Percentiles rank a stretch among this genome's conserved stretches.
Conservation (phyloP, 108 stramenopile species). For the Cylindrotheca fusiformis region DNA sequence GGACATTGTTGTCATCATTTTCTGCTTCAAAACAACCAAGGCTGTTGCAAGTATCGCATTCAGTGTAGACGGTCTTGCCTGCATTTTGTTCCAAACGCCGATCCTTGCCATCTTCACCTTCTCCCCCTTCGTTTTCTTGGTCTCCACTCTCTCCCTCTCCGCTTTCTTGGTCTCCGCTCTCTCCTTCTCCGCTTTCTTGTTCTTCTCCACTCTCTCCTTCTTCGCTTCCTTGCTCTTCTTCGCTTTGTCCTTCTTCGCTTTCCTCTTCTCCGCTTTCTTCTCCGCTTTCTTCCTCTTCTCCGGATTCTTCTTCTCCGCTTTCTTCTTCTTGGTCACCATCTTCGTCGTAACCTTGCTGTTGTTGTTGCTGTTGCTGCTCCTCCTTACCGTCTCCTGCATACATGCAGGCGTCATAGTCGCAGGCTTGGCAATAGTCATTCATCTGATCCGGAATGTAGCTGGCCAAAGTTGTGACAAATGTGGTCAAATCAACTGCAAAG, state of each 20-base stretch:
- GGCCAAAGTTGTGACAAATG: conserved; percentile 35
- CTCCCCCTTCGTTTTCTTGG: conserved; percentile 22
- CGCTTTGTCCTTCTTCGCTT: conserved; percentile 5
- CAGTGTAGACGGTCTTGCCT: conserved; percentile 28
- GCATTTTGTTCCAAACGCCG: conserved; percentile 34
- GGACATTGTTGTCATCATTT: conserved; percentile 17
- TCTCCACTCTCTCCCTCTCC: conserved; percentile 12
- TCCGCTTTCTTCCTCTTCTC: conserved; percentile 20
- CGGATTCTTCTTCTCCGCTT: conserved; percentile 22
- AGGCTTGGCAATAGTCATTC: conserved; percentile 46
- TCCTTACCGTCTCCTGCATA: conserved; percentile 17
- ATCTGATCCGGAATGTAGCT: conserved; percentile 39
- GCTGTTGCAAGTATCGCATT: conserved; percentile 52
- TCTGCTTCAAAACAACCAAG: conserved; percentile 43
- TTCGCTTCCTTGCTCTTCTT: background rate
- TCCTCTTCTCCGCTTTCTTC: conserved; percentile 12
- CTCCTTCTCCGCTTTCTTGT: conserved; percentile 21
- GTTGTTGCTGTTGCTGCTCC: conserved; percentile 18
- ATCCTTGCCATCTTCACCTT: conserved; percentile 20
- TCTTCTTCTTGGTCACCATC: conserved; percentile 17
- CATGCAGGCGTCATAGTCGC: conserved; percentile 7
- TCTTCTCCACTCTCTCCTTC: conserved; percentile 9
- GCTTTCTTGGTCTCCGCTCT: conserved; percentile 22
- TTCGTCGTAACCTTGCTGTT: conserved; percentile 1
- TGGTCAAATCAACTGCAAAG: conserved; percentile 33